Conservation (phyloP, 257 asterid species). For the Ehretia macrophylla region DNA sequence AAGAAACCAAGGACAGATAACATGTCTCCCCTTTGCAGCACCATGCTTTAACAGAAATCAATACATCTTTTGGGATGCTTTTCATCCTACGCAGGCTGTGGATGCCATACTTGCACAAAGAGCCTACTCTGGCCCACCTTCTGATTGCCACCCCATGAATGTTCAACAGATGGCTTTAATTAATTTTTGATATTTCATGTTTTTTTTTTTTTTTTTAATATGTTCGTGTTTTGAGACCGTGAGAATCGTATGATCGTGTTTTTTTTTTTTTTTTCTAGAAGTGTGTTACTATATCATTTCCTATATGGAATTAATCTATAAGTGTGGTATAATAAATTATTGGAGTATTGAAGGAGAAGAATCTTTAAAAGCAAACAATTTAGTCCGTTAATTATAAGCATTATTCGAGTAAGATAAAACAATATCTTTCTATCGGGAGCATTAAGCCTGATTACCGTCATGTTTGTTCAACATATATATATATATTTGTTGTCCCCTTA, state of each 20-base stretch:
- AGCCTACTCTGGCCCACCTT: slow-evolving; percentile 63
- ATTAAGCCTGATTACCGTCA: too few species aligned
- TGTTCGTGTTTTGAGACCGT: neutral
- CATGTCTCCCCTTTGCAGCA: slow-evolving; percentile 53
- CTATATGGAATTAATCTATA: too few species aligned
- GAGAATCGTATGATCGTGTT: too few species aligned
- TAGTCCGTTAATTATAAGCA: too few species aligned
- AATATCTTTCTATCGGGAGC: too few species aligned
- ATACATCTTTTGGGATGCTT: slow-evolving; percentile 87
- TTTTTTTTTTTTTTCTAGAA: neutral
- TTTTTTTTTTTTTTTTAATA: neutral
- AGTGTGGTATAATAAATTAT: too few species aligned
- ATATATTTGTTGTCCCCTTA: too few species aligned
- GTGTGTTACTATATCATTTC: neutral
- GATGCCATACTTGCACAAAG: slow-evolving; percentile 60
- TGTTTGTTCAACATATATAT: too few species aligned
- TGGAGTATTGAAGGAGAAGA: too few species aligned
- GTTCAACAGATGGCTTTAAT: slow-evolving; percentile 63
- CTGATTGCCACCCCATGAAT: slow-evolving; percentile 61
- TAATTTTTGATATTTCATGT: slow-evolving; percentile 31
- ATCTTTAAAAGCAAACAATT: too few species aligned
- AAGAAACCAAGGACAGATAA: slow-evolving; percentile 64
- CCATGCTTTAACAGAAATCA: slow-evolving; percentile 57
- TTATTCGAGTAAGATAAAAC: too few species aligned
- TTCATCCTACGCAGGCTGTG: slow-evolving; percentile 75